phyloP scores from a whole-genome alignment of 139 green algal species.

The Diplosphaera chodatii region DNA sequence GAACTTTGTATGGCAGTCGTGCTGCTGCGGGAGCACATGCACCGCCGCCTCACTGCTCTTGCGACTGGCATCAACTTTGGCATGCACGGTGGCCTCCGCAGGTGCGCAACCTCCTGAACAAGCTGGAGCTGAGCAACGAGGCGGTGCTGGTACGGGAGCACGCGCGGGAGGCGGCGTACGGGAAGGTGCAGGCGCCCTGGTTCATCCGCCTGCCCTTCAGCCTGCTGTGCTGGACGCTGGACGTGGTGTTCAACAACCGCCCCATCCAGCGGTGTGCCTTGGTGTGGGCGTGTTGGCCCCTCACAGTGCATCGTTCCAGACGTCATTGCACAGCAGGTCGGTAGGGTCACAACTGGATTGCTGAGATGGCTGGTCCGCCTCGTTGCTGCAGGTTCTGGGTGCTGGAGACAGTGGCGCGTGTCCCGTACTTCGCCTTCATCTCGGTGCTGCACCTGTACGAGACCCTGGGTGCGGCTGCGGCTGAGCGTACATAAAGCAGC shows the following conservation, averaged over 20 bases:
- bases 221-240: conserved; percentile 64
- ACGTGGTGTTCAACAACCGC: conserved; percentile 63
- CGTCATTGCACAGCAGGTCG: too few species aligned
- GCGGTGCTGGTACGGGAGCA: conserved; percentile 72
- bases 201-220: conserved; percentile 59
- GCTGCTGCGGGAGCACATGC: too few species aligned
- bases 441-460: conserved; percentile 92
- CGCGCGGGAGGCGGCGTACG: conserved; percentile 10
- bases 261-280: conserved; percentile 51
- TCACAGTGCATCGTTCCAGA: too few species aligned
- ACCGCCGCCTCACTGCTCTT: too few species aligned
- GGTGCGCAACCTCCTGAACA: conserved; percentile 35
- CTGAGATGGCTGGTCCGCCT: too few species aligned
- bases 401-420: conserved; percentile 86
- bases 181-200: conserved; percentile 9
- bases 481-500: too few species aligned
- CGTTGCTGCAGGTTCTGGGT: conserved; percentile 87
- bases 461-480: conserved; percentile 37
- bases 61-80: too few species aligned
- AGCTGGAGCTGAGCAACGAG: conserved; percentile 71
- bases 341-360: too few species aligned
- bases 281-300: too few species aligned
- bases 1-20: too few species aligned
- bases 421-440: conserved; percentile 97
- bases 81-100: too few species aligned